Base-by-base conservation (phyloP, 768 basidiomycete species). In the Mycena pura region DNA sequence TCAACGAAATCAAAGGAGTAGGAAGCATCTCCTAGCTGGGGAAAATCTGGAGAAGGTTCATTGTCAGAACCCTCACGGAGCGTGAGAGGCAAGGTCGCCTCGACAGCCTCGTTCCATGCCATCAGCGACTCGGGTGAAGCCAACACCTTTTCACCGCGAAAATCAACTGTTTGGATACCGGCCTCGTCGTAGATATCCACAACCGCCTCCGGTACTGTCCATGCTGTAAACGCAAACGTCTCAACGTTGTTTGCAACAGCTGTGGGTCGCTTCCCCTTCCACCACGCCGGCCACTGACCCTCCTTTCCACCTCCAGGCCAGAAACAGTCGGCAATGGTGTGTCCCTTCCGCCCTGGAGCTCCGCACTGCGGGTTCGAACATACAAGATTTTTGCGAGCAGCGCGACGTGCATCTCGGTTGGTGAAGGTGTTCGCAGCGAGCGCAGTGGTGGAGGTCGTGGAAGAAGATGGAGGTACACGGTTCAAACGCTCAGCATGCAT, bases 271-370 rank as follows among this genome's bases (percentile, higher is more conserved):
- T 57, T 57, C 40, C 55, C 55, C 43, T 46, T 47, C 55, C 55
- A 61, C 25, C 45, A 45, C 0, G 51, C 17, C 0, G 60, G 60
- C 22, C 41, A 61, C 21, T 61, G 60, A 21, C 60, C 60, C 24
- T 54, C 60, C 44, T 61, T 61, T 28, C 60, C 60, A 8, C 60
- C 60, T n/a, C 60, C 60, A 5, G 41, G 51, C 60, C 60, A 61
- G 34, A 36, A 61, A n/a, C 60, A 61, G n/a, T 61, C 60, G 3
- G 11, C n/a, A 10, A 61, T 25, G 9, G 22, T 27, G 21, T 61
- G 60, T 1, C 51, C 52, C 1, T n/a, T 13, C 19, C 32, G 24
- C 8, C 38, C 43, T 4, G n/a, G 0, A 8, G 51, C 59, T 1
- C 45, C 44, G 19, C 59, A 61, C 10, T 54, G 21, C 3, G 51